phyloP scores from a whole-genome alignment of 495 filamentous ascomycete genomes.

The Penicillium verhagenii region DNA sequence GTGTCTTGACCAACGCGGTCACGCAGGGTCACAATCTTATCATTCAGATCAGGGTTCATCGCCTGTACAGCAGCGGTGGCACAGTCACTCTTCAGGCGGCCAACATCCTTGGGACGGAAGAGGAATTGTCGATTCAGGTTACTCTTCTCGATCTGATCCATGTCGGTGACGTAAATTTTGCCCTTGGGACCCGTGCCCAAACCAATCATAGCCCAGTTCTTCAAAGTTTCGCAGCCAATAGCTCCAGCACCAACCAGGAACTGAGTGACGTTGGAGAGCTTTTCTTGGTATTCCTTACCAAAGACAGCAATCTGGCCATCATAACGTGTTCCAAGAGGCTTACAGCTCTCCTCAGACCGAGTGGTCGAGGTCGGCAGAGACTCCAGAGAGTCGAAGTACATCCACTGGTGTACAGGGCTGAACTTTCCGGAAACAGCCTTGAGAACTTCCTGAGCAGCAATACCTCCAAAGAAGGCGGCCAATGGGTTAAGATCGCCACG shows the following conservation, averaged over 20 bases:
- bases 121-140: slow-evolving; percentile 98
- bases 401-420: slow-evolving; percentile 83
- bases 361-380: slow-evolving; percentile 72
- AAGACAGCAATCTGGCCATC: slow-evolving; percentile 98
- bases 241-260: slow-evolving; percentile 97
- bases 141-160: slow-evolving; percentile 98
- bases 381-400: slow-evolving; percentile 97
- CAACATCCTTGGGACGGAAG: slow-evolving; percentile 92
- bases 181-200: slow-evolving; percentile 85
- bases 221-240: slow-evolving; percentile 98
- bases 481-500: slow-evolving; percentile 86
- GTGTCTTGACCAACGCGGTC: slow-evolving; percentile 92
- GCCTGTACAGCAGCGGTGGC: slow-evolving; percentile 81
- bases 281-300: slow-evolving; percentile 90
- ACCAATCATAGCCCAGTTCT: slow-evolving; percentile 99
- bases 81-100: slow-evolving; percentile 95
- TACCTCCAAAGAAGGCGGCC: slow-evolving; percentile 93
- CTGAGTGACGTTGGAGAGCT: slow-evolving; percentile 80
- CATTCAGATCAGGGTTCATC: slow-evolving; percentile 92
- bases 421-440: slow-evolving; percentile 99
- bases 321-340: slow-evolving; percentile 78
- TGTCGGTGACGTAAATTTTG: slow-evolving; percentile 89
- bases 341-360: slow-evolving; percentile 84
- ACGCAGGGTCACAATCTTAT: slow-evolving; percentile 78
- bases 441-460: slow-evolving; percentile 93